These are phyloP conservation scores for Exophiala oligosperma DNA, from an alignment of 2,329 filamentous ascomycete species.

Conservation along the genomic window DNA sequence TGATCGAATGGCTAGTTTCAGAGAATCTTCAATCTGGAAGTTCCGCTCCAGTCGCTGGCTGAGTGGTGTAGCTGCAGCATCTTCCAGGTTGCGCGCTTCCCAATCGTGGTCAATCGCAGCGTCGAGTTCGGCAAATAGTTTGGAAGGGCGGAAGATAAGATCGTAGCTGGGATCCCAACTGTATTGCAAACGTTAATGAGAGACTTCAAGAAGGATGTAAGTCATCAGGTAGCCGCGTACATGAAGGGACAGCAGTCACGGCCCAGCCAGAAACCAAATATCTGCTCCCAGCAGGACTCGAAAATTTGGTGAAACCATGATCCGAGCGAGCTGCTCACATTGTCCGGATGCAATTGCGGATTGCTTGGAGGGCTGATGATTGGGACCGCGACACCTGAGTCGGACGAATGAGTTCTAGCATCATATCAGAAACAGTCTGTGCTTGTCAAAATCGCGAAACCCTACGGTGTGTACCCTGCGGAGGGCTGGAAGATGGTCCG, in stretches of 20 bases:
- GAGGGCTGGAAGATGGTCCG: neutral
- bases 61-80: neutral
- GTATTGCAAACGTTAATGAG: neutral
- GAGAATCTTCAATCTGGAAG: slow-evolving; percentile 31
- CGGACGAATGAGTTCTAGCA: neutral
- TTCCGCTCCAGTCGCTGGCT: slow-evolving; percentile 15
- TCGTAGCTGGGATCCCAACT: slow-evolving; percentile 14
- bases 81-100: slow-evolving; percentile 3
- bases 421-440: neutral
- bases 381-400: neutral
- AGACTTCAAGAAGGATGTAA: neutral
- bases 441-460: neutral
- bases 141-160: slow-evolving; percentile 20
- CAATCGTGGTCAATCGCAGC: slow-evolving; percentile 16
- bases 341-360: neutral
- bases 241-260: slow-evolving; percentile 45
- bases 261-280: slow-evolving; percentile 47
- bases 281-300: slow-evolving; percentile 39
- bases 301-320: slow-evolving; percentile 35
- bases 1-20: slow-evolving; percentile 30
- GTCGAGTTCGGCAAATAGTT: slow-evolving; percentile 37
- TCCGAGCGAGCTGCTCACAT: slow-evolving; percentile 1
- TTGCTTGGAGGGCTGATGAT: neutral
- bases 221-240: slow-evolving; percentile 30
- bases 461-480: neutral